Percentiles rank a stretch among this genome's conserved stretches.
Conservation (phyloP, 495 filamentous ascomycete genomes). For the Aspergillus conjunctus region DNA sequence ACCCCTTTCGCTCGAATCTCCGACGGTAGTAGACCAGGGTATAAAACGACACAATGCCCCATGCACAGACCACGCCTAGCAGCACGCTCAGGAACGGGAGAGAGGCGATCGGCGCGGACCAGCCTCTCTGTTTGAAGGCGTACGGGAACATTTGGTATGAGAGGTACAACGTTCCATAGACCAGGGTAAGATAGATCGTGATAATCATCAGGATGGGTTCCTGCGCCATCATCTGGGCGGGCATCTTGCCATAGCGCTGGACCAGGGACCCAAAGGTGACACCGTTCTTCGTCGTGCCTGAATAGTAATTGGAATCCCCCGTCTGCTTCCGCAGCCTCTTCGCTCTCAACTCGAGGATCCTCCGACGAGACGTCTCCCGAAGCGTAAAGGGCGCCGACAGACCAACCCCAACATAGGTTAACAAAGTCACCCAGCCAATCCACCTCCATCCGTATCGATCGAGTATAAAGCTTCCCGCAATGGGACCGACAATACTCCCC, state of each 20-base stretch:
- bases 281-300: constrained; percentile 51
- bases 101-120: constrained; percentile 38
- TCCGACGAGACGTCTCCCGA: constrained; percentile 55
- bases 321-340: constrained; percentile 52
- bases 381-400: constrained; percentile 55
- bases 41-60: constrained; percentile 26
- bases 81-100: constrained; percentile 58
- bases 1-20: constrained; percentile 17
- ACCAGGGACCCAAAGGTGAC: constrained; percentile 41
- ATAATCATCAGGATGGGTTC: constrained; percentile 57
- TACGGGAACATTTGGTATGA: constrained; percentile 56
- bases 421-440: constrained; percentile 56
- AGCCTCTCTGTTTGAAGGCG: constrained; percentile 48
- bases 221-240: constrained; percentile 51
- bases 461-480: constrained; percentile 31
- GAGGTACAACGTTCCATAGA: constrained; percentile 58
- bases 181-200: constrained; percentile 40
- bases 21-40: constrained; percentile 32
- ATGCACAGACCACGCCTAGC: constrained; percentile 38
- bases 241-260: constrained; percentile 52
- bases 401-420: constrained; percentile 55
- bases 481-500: constrained; percentile 32
- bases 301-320: constrained; percentile 52
- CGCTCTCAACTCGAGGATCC: constrained; percentile 51
- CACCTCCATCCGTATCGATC: constrained; percentile 53